Evolutionary conservation across 805 yeast species (phyloP), one percentile per base, ranked within the genome.

Genomic region (Sugiyamaella lignohabitans): DNA sequence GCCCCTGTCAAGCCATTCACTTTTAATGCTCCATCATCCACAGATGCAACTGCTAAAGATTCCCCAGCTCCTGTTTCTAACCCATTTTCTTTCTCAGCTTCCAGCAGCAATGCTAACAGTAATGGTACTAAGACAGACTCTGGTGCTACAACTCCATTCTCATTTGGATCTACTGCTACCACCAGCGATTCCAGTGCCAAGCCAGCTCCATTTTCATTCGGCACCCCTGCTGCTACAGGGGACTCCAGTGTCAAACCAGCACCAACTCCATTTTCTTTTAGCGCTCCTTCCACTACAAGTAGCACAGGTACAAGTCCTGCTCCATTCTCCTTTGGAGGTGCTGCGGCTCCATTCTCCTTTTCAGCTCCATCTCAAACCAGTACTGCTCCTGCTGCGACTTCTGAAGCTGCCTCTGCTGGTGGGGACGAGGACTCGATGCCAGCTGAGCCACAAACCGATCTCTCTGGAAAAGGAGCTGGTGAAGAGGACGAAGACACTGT

Each of bases 401-500:
- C 27, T 21, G 41, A 20, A 11, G 16, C 24, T 10, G 29, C 5
- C 14, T 45, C 54, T n/a, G 53, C 50, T 21, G 51, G 48, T 16
- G 67, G 54, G 3, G 75, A 66, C 2, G 65, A 64, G 11, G 73
- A 71, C 35, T 76, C 73, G 53, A 60, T 58, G 47, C 65, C 75
- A 4, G 64, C 71, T 14, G 73, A 54, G 38, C 50, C 56, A 20
- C 70, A 77, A 49, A 66, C 69, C 18, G 74, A 78, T 41, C 72
- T 80, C 46, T 71, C 80, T 10, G 75, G 70, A 16, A 70, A 74
- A 55, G 76, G 74, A 10, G 84, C 91, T 5, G 97, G 96, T 17
- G 97, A 91, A 66, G 96, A 88, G 65, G 74, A 78, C 45, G 97
- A 91, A 66, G 78, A 72, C 1, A 61, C 73, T 0, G 58, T 77